These are phyloP conservation scores for Cryptococcus floricola DNA, from an alignment of 1,284 basidiomycete species.

Conservation along the genomic window DNA sequence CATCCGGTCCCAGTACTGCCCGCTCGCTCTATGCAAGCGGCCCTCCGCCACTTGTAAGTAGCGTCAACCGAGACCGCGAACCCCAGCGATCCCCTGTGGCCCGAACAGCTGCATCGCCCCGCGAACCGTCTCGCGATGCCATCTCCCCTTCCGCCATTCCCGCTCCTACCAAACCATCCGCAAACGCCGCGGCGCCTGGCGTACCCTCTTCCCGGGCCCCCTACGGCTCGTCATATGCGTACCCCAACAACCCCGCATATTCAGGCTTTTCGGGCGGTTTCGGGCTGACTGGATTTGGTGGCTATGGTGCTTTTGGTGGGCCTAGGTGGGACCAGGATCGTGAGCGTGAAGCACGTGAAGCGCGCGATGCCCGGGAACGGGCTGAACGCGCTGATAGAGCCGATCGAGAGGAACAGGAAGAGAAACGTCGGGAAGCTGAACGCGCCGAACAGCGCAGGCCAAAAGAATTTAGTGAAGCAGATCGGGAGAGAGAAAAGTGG, in stretches of 20 bases:
- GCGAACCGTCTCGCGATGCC: slow-evolving; percentile 2
- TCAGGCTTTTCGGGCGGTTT: slow-evolving; percentile 13
- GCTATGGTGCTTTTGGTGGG: slow-evolving; percentile 15
- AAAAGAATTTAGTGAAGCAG: too few relatives aligned
- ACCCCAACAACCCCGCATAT: not conserved
- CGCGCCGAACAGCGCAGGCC: slow-evolving; percentile 5
- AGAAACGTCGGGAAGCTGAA: slow-evolving; percentile 10
- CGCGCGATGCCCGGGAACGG: slow-evolving; percentile 4
- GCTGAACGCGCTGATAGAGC: slow-evolving; percentile 1
- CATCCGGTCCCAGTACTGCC: slow-evolving; percentile 1
- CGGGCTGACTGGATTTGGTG: slow-evolving; percentile 14
- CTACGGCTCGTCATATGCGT: slow-evolving; percentile 1
- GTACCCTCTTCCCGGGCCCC: slow-evolving; percentile 1
- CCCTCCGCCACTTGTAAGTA: slow-evolving; percentile 2
- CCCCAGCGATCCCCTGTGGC: slow-evolving; percentile 9
- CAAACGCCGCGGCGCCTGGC: not conserved
- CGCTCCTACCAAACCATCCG: not conserved
- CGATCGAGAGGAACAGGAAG: slow-evolving; percentile 4
- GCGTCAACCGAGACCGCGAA: slow-evolving; percentile 7
- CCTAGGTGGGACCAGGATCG: slow-evolving; percentile 18
- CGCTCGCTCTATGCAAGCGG: slow-evolving; percentile 10
- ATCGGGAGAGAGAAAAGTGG: slow-evolving; percentile 7
- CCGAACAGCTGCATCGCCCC: slow-evolving; percentile 10
- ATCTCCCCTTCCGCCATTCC: slow-evolving; percentile 9
- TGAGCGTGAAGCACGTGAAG: slow-evolving; percentile 8